These are phyloP conservation scores for Alternaria consortialis DNA, from an alignment of 2,329 filamentous ascomycete genomes.

Conservation along the genomic window DNA sequence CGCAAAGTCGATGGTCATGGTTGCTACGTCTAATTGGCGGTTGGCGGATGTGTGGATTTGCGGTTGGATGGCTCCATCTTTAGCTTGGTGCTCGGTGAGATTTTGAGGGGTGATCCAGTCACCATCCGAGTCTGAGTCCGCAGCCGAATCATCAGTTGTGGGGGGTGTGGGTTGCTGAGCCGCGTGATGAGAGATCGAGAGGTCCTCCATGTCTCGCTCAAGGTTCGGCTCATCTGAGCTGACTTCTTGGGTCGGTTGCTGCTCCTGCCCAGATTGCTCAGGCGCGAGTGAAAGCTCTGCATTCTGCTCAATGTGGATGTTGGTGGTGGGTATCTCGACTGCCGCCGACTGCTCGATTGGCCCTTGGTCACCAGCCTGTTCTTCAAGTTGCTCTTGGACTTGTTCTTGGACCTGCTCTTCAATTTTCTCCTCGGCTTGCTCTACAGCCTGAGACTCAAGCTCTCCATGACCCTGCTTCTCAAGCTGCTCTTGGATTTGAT, in stretches of 20 bases:
- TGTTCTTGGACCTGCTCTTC: constrained; percentile 18
- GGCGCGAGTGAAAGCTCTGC: constrained; percentile 1
- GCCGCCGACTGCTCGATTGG: constrained; percentile 9
- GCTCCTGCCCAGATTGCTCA: constrained; percentile 1
- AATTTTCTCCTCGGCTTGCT: constrained; percentile 16
- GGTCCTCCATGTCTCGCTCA: constrained; percentile 30
- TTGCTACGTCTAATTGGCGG: constrained; percentile 81
- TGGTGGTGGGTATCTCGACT: constrained; percentile 4
- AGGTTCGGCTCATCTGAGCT: constrained; percentile 12
- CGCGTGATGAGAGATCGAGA: constrained; percentile 27
- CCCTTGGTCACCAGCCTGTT: constrained; percentile 8
- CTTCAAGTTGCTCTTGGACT: constrained; percentile 12
- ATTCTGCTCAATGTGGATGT: constrained; percentile 14
- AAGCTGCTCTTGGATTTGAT: constrained; percentile 22
- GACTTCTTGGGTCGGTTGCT: neutral
- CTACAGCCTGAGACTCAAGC: constrained; percentile 3
- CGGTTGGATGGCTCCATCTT: constrained; percentile 59
- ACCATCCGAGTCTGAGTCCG: constrained; percentile 45
- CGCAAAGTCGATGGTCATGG: constrained; percentile 93
- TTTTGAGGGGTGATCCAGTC: constrained; percentile 97
- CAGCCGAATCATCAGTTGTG: constrained; percentile 24
- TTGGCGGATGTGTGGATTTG: constrained; percentile 59
- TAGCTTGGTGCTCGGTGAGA: constrained; percentile 81
- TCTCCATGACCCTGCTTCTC: constrained; percentile 4
- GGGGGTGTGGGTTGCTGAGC: constrained; percentile 30